phyloP scores from a whole-genome alignment of 805 yeast species.

The Lipomyces japonicus region DNA sequence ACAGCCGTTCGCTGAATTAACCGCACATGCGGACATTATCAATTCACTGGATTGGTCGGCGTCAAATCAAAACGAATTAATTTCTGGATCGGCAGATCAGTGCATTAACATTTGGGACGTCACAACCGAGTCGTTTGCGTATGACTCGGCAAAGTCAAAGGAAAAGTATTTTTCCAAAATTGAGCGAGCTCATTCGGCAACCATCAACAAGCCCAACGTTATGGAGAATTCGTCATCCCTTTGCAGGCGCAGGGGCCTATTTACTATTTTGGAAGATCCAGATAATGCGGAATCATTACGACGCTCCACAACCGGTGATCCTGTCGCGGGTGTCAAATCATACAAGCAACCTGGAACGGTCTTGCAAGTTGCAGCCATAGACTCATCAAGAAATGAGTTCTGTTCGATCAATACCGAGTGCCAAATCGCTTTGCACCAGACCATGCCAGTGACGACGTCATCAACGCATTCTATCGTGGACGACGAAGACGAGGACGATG shows the following conservation, averaged over 20 bases:
- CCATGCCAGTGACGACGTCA: neutral
- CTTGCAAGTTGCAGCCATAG: slow-evolving; percentile 10
- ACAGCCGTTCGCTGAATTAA: slow-evolving; percentile 49
- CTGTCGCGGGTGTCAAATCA: slow-evolving; percentile 14
- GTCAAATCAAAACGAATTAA: slow-evolving; percentile 44
- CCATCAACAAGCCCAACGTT: slow-evolving; percentile 11
- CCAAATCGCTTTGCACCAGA: slow-evolving; percentile 17
- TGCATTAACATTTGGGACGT: slow-evolving; percentile 66
- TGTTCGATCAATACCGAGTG: slow-evolving; percentile 21
- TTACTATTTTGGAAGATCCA: slow-evolving; percentile 23
- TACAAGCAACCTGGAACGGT: slow-evolving; percentile 18
- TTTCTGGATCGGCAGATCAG: slow-evolving; percentile 63
- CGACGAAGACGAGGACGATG: no score
- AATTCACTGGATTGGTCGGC: slow-evolving; percentile 48
- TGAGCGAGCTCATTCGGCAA: slow-evolving; percentile 9
- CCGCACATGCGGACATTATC: slow-evolving; percentile 55
- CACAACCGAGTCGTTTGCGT: slow-evolving; percentile 9
- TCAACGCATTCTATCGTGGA: neutral
- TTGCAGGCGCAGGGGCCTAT: slow-evolving; percentile 16
- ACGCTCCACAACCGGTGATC: neutral
- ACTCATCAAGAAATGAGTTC: slow-evolving; percentile 10
- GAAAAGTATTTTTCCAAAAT: slow-evolving; percentile 17
- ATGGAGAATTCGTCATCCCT: slow-evolving; percentile 1
- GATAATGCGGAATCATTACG: neutral
- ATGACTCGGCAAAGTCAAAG: slow-evolving; percentile 17